Conservation (phyloP, 2,329 filamentous ascomycete species). For the Neonectria magnoliae region DNA sequence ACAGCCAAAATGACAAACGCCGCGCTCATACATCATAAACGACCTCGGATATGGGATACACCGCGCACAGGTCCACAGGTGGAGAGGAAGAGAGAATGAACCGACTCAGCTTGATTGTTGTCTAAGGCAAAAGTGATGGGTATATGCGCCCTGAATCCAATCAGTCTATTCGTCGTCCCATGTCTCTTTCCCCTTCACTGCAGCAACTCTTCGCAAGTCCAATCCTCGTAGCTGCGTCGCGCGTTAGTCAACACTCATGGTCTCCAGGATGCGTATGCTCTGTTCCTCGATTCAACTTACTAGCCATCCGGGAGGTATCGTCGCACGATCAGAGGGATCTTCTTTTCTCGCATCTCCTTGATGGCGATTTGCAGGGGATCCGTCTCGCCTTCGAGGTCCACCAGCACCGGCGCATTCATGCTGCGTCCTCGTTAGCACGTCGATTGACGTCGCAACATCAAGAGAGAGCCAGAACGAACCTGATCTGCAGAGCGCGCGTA, state of each 20-base stretch:
- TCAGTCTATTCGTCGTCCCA: slow-evolving; percentile 26
- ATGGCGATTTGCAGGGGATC: slow-evolving; percentile 97
- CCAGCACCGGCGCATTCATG: slow-evolving; percentile 96
- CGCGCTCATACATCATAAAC: slow-evolving; percentile 49
- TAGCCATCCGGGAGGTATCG: slow-evolving; percentile 96
- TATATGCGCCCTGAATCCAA: slow-evolving; percentile 41
- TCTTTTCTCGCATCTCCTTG: slow-evolving; percentile 97
- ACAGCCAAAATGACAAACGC: slow-evolving; percentile 47
- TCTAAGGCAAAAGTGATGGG: slow-evolving; percentile 36
- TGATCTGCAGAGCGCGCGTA: slow-evolving; percentile 94
- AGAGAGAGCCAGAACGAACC: slow-evolving; percentile 61
- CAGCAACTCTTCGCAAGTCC: slow-evolving; percentile 96
- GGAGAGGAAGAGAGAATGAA: slow-evolving; percentile 25
- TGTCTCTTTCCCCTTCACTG: slow-evolving; percentile 54
- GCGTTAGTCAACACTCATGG: slow-evolving; percentile 21
- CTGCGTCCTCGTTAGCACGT: slow-evolving; percentile 56
- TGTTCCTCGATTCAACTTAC: slow-evolving; percentile 63
- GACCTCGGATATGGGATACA: slow-evolving; percentile 32
- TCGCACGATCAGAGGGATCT: slow-evolving; percentile 94
- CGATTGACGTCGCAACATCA: not conserved
- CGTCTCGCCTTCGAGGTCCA: slow-evolving; percentile 96
- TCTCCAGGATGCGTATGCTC: not conserved
- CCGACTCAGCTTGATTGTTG: slow-evolving; percentile 37
- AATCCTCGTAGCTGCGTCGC: slow-evolving; percentile 88
- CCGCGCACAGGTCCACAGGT: slow-evolving; percentile 26